phyloP scores from a whole-genome alignment of 2,329 filamentous ascomycete genomes.

The Rhinocladiella similis region DNA sequence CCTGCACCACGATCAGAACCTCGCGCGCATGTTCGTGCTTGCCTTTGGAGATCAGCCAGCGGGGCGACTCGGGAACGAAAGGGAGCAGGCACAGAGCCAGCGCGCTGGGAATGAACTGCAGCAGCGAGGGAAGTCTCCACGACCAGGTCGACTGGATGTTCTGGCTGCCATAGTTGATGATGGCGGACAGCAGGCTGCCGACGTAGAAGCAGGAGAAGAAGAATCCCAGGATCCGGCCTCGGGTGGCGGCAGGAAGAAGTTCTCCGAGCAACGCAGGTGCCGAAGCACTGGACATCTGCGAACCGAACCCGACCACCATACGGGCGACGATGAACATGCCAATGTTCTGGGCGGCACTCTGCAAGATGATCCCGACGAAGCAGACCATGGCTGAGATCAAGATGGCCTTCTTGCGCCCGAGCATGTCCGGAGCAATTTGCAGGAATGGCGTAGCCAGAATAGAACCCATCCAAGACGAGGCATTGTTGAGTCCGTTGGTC shows the following conservation, averaged over 20 bases:
- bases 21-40: background rate
- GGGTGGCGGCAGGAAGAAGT: background rate
- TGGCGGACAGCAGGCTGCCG: conserved; percentile 1
- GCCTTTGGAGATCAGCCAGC: conserved; percentile 42
- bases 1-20: no score
- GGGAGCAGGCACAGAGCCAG: conserved; percentile 48
- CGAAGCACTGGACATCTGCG: conserved; percentile 59
- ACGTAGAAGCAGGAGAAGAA: conserved; percentile 6
- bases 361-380: conserved; percentile 58
- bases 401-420: conserved; percentile 30
- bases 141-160: conserved; percentile 40
- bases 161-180: conserved; percentile 6
- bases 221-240: conserved; percentile 1
- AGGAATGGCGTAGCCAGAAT: conserved; percentile 23
- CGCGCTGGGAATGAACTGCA: conserved; percentile 50
- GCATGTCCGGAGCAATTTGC: conserved; percentile 26
- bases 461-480: conserved; percentile 28
- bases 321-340: conserved; percentile 59
- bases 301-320: conserved; percentile 58
- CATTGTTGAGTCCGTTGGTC: conserved; percentile 34
- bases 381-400: conserved; percentile 49
- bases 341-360: conserved; percentile 56
- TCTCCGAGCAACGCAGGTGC: conserved; percentile 2
- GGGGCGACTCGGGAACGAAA: conserved; percentile 60
- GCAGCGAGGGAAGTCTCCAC: conserved; percentile 54